Percentiles rank a stretch among this genome's conserved stretches.
Evolutionary conservation across 1,284 basidiomycete species (phyloP).

Genomic region (Cutaneotrichosporon arboriforme): DNA sequence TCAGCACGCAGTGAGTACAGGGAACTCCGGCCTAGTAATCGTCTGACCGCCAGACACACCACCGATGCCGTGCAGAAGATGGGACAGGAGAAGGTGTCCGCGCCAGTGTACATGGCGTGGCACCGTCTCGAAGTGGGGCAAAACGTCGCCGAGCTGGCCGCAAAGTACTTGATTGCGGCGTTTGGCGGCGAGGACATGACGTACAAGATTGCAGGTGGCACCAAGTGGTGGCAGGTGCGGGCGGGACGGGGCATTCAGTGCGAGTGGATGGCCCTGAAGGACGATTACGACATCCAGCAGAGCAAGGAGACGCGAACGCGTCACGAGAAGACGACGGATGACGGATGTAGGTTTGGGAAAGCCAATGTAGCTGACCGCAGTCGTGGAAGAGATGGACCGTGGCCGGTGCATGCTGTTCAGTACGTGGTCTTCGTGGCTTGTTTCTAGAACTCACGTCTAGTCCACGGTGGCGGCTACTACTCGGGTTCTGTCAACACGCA

Average conservation of each 20-base stretch:
- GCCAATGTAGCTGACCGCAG: conserved; percentile 21
- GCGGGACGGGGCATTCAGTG: conserved; percentile 71
- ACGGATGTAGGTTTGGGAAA: background rate
- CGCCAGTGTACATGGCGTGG: conserved; percentile 81
- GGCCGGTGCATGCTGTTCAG: conserved; percentile 77
- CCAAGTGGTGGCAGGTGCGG: conserved; percentile 95
- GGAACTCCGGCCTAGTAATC: no score
- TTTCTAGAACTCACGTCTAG: conserved; percentile 19
- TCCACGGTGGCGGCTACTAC: conserved; percentile 61
- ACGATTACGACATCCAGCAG: conserved; percentile 46
- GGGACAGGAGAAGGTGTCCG: conserved; percentile 75
- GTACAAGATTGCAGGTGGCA: conserved; percentile 73
- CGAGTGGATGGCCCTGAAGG: conserved; percentile 76
- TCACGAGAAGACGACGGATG: conserved; percentile 5
- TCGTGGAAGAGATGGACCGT: conserved; percentile 67
- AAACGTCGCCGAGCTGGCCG: conserved; percentile 68
- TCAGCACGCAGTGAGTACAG: conserved; percentile 52
- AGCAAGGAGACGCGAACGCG: background rate
- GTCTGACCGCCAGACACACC: conserved; percentile 54
- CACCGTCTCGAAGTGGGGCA: conserved; percentile 63
- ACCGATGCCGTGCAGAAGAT: conserved; percentile 82
- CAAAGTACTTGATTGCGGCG: conserved; percentile 66
- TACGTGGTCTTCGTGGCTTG: conserved; percentile 17
- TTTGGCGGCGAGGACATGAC: conserved; percentile 76
- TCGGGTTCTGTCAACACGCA: conserved; percentile 54